Base-by-base conservation (phyloP, 306 rosid genomes). In the Cucurbita pepo region DNA sequence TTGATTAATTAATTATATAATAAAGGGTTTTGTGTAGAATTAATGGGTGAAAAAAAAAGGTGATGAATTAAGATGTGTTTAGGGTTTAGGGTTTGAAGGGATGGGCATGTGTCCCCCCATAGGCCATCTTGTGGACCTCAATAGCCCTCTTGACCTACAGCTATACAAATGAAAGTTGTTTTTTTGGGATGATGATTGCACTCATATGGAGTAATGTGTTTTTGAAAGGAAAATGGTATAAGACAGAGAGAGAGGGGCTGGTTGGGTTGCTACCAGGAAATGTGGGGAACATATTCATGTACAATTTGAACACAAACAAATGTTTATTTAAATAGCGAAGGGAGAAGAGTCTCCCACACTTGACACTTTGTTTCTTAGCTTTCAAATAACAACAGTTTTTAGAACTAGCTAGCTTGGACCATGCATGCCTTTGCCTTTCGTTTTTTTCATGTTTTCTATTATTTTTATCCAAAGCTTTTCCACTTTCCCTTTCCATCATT, bases 281-380 rank as follows among this genome's bases (percentile, higher is more conserved):
- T 89, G 98, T 94, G 98, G 98, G 95, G 92, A 85, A 85, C 97
- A 94, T 78, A 86, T 89, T 94, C 86, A 94, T 90, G 74, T 77
- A 82, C 72, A 79, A 69, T 82, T 89, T 86, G 96, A 89, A 94
- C 72, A 66, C 81, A 82, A 81, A 0, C 22, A 52, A 56, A 73
- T 19, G 12, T 54, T 54, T 43, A 73, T 73, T 41, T 73, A 43
- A 22, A 19, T 76, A 75, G 83, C 86, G 83, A 79, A 59, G 75
- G 82, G 82, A 78, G 84, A 76, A 54, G 5, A 3, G 34, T 30
- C 34, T 30, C 34, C 34, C 34, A 30, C 34, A 30, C 3, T 30
- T 30, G 34, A 30, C 34, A 30, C 34, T 55, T 83, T 82, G 85
- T 88, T 85, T 72, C 73, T 65, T 67, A 30, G 34, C 34, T 2